These are phyloP conservation scores for Stachybotrys elegans DNA, from an alignment of 2,329 filamentous ascomycete species.

Conservation along the genomic window DNA sequence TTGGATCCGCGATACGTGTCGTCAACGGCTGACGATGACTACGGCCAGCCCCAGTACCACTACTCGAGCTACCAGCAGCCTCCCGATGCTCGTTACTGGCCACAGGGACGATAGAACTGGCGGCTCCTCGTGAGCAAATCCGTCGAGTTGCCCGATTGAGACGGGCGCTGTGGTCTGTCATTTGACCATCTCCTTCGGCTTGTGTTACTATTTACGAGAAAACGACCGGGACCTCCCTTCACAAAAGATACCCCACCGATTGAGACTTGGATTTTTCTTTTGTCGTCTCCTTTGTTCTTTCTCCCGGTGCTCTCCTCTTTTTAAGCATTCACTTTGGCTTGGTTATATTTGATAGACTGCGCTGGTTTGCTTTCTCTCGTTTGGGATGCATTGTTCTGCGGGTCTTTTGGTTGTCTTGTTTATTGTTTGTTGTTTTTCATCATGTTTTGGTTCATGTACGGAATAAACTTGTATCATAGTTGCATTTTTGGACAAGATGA, in stretches of 20 bases:
- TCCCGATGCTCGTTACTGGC: constrained; percentile 14
- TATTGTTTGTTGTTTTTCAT: too few relatives aligned
- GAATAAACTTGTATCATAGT: too few relatives aligned
- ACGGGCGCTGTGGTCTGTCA: not conserved
- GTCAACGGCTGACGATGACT: constrained; percentile 5
- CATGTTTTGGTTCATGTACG: too few relatives aligned
- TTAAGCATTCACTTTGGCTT: not conserved
- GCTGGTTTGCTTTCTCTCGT: too few relatives aligned
- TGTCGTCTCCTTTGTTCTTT: not conserved
- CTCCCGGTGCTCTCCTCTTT: not conserved
- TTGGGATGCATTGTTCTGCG: too few relatives aligned
- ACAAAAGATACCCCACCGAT: too few relatives aligned
- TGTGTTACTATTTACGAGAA: too few relatives aligned
- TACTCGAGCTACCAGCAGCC: constrained; percentile 13
- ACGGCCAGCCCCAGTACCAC: constrained; percentile 15
- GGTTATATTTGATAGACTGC: too few relatives aligned
- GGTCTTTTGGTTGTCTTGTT: too few relatives aligned
- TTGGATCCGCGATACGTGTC: constrained; percentile 13
- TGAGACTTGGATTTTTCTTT: not conserved
- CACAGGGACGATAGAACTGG: not conserved
- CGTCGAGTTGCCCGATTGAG: too few relatives aligned
- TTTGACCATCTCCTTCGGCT: not conserved
- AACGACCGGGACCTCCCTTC: too few relatives aligned
- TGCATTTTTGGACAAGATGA: too few relatives aligned
- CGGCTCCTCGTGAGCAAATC: not conserved